These are phyloP conservation scores for Diutina ranongensis DNA, from an alignment of 1,139 yeast genomes.

Conservation along the genomic window DNA sequence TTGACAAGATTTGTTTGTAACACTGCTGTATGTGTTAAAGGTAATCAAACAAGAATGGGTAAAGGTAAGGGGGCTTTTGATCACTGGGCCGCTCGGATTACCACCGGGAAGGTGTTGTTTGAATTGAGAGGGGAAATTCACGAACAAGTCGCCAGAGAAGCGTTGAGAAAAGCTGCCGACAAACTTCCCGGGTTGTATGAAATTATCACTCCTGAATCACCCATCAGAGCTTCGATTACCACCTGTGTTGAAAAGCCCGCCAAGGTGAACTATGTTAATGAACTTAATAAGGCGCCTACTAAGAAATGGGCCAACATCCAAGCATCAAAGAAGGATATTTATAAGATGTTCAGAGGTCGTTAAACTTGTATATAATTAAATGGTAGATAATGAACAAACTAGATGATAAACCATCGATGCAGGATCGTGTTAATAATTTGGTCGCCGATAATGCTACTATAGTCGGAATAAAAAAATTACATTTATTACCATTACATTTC, in stretches of 20 bases:
- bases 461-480: not conserved
- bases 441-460: not conserved
- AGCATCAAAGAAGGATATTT: slow-evolving; percentile 38
- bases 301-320: slow-evolving; percentile 43
- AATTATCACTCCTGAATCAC: slow-evolving; percentile 57
- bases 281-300: slow-evolving; percentile 52
- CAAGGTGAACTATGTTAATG: slow-evolving; percentile 42
- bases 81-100: slow-evolving; percentile 94
- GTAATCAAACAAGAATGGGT: slow-evolving; percentile 99
- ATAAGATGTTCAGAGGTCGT: slow-evolving; percentile 46
- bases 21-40: slow-evolving; percentile 88
- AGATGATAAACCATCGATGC: not conserved
- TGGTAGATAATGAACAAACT: not conserved
- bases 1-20: slow-evolving; percentile 77
- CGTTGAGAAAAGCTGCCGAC: slow-evolving; percentile 82
- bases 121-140: slow-evolving; percentile 78
- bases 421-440: not conserved
- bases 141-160: slow-evolving; percentile 84
- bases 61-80: slow-evolving; percentile 98
- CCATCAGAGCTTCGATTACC: slow-evolving; percentile 18
- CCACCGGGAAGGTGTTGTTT: slow-evolving; percentile 87
- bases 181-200: slow-evolving; percentile 91
- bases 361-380: slow-evolving; percentile 12
- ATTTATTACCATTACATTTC: not conserved
- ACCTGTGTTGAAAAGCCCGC: slow-evolving; percentile 30